Percentiles rank a stretch among this genome's conserved stretches.
Conservation (phyloP, 331 rosid genomes). For the Ulmus americana region DNA sequence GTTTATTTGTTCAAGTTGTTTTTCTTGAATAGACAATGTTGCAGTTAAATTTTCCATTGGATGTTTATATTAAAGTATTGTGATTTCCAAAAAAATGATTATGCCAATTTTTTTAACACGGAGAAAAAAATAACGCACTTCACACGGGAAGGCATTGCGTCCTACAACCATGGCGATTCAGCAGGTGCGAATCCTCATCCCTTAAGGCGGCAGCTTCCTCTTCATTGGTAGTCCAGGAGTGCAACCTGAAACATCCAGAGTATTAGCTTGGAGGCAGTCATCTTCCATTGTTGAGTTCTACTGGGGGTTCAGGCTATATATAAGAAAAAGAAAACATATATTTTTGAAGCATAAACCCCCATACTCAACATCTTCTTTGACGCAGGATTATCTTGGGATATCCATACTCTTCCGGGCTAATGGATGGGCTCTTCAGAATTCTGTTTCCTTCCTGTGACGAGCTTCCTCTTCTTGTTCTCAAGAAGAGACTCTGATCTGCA, state of each 20-base stretch:
- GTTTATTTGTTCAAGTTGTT: slow-evolving; percentile 6
- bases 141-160: slow-evolving; percentile 28
- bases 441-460: slow-evolving; percentile 58
- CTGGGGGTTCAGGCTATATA: slow-evolving; percentile 63
- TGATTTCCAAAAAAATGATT: slow-evolving; percentile 7
- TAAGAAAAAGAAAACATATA: slow-evolving; percentile 39
- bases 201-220: slow-evolving; percentile 19
- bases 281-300: slow-evolving; percentile 53
- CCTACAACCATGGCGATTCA: slow-evolving; percentile 31
- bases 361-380: slow-evolving; percentile 98
- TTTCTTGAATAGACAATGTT: not conserved
- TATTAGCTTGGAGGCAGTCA: slow-evolving; percentile 26
- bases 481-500: slow-evolving; percentile 68
- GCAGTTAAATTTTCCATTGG: slow-evolving; percentile 1
- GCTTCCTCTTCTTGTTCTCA: slow-evolving; percentile 60
- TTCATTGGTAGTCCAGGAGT: slow-evolving; percentile 27
- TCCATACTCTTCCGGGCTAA: slow-evolving; percentile 78
- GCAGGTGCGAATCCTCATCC: slow-evolving; percentile 25
- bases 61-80: slow-evolving; percentile 17
- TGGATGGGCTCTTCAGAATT: slow-evolving; percentile 81
- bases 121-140: slow-evolving; percentile 16
- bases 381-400: slow-evolving; percentile 96
- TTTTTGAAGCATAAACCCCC: slow-evolving; percentile 73
- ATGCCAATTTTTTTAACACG: slow-evolving; percentile 2
- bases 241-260: slow-evolving; percentile 19